Evolutionary conservation across 495 filamentous ascomycete species (phyloP), one percentile per base, ranked within the genome.

Genomic region (Monascus purpureus): DNA sequence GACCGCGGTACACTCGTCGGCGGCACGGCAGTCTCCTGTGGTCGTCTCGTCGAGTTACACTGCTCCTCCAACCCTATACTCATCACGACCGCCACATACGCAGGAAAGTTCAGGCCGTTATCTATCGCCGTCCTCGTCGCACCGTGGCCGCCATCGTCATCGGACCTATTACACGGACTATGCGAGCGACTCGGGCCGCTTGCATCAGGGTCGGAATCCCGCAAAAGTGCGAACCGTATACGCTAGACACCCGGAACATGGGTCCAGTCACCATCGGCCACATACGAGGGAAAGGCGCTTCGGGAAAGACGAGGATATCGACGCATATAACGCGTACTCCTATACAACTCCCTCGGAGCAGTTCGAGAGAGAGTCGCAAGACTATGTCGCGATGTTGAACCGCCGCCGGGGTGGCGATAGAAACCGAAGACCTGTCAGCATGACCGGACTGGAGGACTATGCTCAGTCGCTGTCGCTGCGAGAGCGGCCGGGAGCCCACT

Each of bases 281-380:
- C 50, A 60, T 28, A 52, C 49, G 16, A 40, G 49, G 2, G 50
- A 47, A 11, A 48, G 46, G 14, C 49, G 49, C 5, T 37, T 51
- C 29, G 46, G 52, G 27, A 62, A 70, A 22, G 55, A 67, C 8
- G 72, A 77, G 30, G 76, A 76, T 45, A 70, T 74, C 31, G 74
- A 77, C 24, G 63, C 75, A 25, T 55, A 57, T 28, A 50, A 62
- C 43, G 73, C 73, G 1, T 83, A 75, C 44, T 77, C 79, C 29
- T 84, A 83, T 39, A 83, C 78, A 3, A 77, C 71, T 16, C 71
- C 75, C 6, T 63, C 71, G 39, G 78, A 83, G 37, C 59, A 80
- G 30, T 77, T 73, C 20, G 65, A 79, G 25, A 73, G 73, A 28
- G 79, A 84, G 37, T 61, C 72, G 53, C 4, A 22, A 22, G 20